phyloP scores from a whole-genome alignment of 73 alveolate genomes.

The Paramecium pentaurelia region DNA sequence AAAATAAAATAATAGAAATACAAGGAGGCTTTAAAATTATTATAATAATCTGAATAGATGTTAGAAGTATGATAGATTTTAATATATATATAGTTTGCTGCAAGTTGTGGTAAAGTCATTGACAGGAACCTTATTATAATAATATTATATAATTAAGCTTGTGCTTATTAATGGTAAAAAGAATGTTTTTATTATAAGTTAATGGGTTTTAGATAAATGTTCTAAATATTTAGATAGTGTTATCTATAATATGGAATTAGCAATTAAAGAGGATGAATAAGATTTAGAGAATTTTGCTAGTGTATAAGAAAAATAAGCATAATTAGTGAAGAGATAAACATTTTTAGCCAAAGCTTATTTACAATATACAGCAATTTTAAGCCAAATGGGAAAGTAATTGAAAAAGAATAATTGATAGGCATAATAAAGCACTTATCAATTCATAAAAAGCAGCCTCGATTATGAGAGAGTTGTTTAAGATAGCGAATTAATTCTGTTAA shows the following conservation, averaged over 20 bases:
- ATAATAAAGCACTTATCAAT: neutral
- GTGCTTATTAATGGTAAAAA: constrained; percentile 53
- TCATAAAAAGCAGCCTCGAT: constrained; percentile 18
- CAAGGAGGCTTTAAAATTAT: constrained; percentile 1
- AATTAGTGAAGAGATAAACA: constrained; percentile 2
- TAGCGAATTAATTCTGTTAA: neutral
- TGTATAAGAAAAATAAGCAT: neutral
- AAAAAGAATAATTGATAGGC: neutral
- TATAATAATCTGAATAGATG: constrained; percentile 44
- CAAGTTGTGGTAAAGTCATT: constrained; percentile 51
- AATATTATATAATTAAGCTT: constrained; percentile 48
- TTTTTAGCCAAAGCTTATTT: neutral
- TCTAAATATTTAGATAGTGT: constrained; percentile 60
- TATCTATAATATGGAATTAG: constrained; percentile 51
- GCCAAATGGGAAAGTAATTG: constrained; percentile 27
- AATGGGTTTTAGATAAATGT: constrained; percentile 59
- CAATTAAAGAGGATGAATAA: constrained; percentile 52
- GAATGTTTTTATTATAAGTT: neutral
- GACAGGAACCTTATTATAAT: constrained; percentile 57
- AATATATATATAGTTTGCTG: constrained; percentile 24
- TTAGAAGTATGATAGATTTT: neutral
- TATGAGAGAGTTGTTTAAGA: neutral
- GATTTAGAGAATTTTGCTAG: neutral
- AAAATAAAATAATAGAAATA: neutral
- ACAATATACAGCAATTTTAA: neutral